A percentile compares a stretch with the other conserved stretches of the same genome.
phyloP scores from a whole-genome alignment of 2,329 filamentous ascomycete species.

The Claviceps sp. region DNA sequence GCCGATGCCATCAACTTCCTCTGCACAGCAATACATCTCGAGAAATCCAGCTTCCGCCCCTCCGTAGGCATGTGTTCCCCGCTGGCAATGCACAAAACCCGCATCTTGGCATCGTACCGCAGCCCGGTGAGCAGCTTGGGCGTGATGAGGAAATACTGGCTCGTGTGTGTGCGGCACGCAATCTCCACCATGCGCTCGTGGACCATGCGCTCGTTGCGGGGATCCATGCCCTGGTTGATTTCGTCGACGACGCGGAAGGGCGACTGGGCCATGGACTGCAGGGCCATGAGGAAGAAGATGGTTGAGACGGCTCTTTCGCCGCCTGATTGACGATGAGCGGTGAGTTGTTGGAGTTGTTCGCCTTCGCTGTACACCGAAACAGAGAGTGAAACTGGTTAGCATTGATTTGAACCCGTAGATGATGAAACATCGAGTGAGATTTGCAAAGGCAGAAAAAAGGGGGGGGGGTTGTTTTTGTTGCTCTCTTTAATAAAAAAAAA shows the following conservation, averaged over 20 bases:
- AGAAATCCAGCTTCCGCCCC: constrained; percentile 36
- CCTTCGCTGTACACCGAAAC: constrained; percentile 42
- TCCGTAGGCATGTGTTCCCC: constrained; percentile 58
- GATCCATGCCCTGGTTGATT: constrained; percentile 99
- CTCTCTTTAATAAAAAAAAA: no score
- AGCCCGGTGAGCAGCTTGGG: constrained; percentile 82
- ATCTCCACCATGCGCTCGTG: constrained; percentile 98
- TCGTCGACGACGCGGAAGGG: constrained; percentile 98
- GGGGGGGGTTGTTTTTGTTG: neutral
- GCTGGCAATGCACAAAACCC: constrained; percentile 82
- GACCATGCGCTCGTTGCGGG: constrained; percentile 94
- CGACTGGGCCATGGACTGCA: constrained; percentile 83
- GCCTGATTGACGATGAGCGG: constrained; percentile 87
- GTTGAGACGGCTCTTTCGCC: constrained; percentile 93
- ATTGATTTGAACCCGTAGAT: neutral
- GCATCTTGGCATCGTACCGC: constrained; percentile 82
- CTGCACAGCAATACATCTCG: constrained; percentile 30
- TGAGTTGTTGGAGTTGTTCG: constrained; percentile 72
- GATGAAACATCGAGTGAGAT: neutral
- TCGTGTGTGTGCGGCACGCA: constrained; percentile 70
- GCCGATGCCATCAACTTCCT: constrained; percentile 22
- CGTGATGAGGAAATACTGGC: constrained; percentile 91
- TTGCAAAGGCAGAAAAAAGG: neutral
- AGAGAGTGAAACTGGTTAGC: neutral
- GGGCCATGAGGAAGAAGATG: constrained; percentile 97